Percentiles rank a stretch among this genome's conserved stretches.
These are phyloP conservation scores for Zygotorulaspora chibaensis DNA, from an alignment of 805 yeast species.

Conservation along the genomic window DNA sequence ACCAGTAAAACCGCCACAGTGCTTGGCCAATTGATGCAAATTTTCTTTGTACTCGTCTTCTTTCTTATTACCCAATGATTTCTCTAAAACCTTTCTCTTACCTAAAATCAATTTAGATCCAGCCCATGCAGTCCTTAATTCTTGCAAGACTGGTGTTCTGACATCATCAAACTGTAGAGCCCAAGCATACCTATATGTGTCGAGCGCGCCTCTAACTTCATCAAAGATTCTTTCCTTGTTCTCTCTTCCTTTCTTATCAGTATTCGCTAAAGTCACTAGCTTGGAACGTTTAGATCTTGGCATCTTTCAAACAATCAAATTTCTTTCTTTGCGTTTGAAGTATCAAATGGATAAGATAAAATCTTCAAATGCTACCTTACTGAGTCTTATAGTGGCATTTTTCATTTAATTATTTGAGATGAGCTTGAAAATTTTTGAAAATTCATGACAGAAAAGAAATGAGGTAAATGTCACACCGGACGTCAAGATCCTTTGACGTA, in stretches of 20 bases:
- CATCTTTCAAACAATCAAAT: constrained; percentile 42
- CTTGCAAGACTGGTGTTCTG: constrained; percentile 93
- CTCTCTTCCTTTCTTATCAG: constrained; percentile 92
- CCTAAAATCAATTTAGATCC: constrained; percentile 90
- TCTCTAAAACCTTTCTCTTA: constrained; percentile 86
- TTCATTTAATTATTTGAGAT: constrained; percentile 14
- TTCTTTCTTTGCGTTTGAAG: not conserved
- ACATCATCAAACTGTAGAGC: constrained; percentile 84
- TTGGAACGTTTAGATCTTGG: constrained; percentile 97
- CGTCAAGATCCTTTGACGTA: not conserved
- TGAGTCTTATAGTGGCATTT: not conserved
- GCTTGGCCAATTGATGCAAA: constrained; percentile 60
- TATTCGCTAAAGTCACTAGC: constrained; percentile 91
- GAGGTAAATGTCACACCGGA: constrained; percentile 5
- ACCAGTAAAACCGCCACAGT: constrained; percentile 77
- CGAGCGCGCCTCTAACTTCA: constrained; percentile 79
- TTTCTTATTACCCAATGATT: constrained; percentile 82
- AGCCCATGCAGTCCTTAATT: constrained; percentile 85
- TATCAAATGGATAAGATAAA: no score
- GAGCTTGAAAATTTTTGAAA: constrained; percentile 18
- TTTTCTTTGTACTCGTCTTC: constrained; percentile 90
- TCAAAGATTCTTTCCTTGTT: constrained; percentile 89
- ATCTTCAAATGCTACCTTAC: no score
- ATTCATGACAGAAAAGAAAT: constrained; percentile 3
- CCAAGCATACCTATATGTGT: constrained; percentile 75